Evolutionary conservation across 139 green algal genomes (phyloP).

Genomic region (Axilococcus clingmanii): DNA sequence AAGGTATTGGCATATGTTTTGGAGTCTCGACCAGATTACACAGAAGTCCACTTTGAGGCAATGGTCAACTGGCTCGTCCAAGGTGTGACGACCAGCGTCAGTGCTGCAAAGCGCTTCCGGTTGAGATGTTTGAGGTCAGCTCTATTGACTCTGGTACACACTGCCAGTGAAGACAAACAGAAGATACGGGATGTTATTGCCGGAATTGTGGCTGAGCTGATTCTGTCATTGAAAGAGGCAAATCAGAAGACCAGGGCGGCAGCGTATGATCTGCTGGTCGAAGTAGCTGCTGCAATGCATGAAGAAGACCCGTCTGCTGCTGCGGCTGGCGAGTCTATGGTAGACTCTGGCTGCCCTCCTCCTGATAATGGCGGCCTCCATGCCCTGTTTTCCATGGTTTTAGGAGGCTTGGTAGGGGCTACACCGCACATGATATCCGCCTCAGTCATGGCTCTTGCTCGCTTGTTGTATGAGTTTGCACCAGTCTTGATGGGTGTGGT

Average conservation of each 20-base stretch:
- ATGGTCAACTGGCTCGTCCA: constrained; percentile 48
- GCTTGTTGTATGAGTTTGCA: constrained; percentile 90
- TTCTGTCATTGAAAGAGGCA: constrained; percentile 89
- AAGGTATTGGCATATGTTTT: constrained; percentile 75
- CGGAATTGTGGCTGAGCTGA: constrained; percentile 75
- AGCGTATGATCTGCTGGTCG: constrained; percentile 83
- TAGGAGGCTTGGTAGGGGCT: constrained; percentile 64
- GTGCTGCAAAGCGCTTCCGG: constrained; percentile 69
- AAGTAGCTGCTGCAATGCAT: constrained; percentile 52
- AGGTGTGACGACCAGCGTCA: constrained; percentile 19
- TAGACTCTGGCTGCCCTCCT: constrained; percentile 8
- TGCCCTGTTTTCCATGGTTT: constrained; percentile 66
- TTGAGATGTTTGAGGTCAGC: constrained; percentile 49
- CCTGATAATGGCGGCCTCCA: constrained; percentile 49
- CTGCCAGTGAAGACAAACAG: neutral
- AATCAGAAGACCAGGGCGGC: constrained; percentile 72
- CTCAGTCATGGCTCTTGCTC: constrained; percentile 74
- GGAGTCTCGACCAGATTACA: constrained; percentile 31
- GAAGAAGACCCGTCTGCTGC: constrained; percentile 24
- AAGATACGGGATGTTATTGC: constrained; percentile 13
- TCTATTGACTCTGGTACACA: constrained; percentile 30
- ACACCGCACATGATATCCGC: constrained; percentile 75
- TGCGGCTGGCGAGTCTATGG: neutral
- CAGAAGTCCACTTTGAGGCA: constrained; percentile 19
- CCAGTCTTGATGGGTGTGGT: constrained; percentile 40